Conservation (phyloP, 805 yeast genomes). For the Yamadazyma tumulicola region DNA sequence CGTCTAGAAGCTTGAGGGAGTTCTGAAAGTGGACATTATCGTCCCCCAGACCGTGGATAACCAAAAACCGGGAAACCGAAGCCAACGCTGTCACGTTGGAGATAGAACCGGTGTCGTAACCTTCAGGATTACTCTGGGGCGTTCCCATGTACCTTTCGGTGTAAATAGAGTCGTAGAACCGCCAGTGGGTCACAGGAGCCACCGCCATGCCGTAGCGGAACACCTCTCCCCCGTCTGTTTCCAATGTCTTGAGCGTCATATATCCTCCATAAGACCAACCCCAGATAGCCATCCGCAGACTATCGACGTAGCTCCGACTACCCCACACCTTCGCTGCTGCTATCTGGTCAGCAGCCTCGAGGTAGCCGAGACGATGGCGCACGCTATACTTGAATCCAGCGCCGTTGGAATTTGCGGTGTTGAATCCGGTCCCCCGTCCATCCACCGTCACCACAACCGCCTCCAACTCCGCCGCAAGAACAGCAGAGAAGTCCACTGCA, state of each 20-base stretch:
- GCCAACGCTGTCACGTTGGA: conserved; percentile 54
- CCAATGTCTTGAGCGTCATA: conserved; percentile 85
- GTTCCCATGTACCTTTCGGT: conserved; percentile 93
- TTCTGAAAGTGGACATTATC: conserved; percentile 97
- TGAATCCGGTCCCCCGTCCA: conserved; percentile 94
- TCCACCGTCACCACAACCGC: conserved; percentile 93
- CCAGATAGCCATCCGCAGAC: conserved; percentile 75
- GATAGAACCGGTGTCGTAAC: conserved; percentile 59
- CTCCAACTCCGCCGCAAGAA: conserved; percentile 70
- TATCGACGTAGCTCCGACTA: conserved; percentile 57
- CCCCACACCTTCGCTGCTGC: conserved; percentile 77
- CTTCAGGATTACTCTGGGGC: conserved; percentile 63
- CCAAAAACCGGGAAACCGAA: conserved; percentile 59
- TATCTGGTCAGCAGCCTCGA: conserved; percentile 85
- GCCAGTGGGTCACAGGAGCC: conserved; percentile 97
- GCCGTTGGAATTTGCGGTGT: conserved; percentile 55
- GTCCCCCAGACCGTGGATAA: conserved; percentile 97
- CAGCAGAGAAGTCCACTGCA: conserved; percentile 62
- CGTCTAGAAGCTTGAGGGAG: conserved; percentile 72
- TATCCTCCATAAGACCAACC: conserved; percentile 99
- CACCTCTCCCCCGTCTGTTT: conserved; percentile 67
- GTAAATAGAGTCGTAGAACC: conserved; percentile 84
- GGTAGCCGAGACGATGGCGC: conserved; percentile 75
- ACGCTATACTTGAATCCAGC: conserved; percentile 68
- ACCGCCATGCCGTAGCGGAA: conserved; percentile 92